A percentile compares a stretch with the other conserved stretches of the same genome.
These are phyloP conservation scores for Melastoma candidum DNA, from an alignment of 441 rosid genomes.

Conservation along the genomic window DNA sequence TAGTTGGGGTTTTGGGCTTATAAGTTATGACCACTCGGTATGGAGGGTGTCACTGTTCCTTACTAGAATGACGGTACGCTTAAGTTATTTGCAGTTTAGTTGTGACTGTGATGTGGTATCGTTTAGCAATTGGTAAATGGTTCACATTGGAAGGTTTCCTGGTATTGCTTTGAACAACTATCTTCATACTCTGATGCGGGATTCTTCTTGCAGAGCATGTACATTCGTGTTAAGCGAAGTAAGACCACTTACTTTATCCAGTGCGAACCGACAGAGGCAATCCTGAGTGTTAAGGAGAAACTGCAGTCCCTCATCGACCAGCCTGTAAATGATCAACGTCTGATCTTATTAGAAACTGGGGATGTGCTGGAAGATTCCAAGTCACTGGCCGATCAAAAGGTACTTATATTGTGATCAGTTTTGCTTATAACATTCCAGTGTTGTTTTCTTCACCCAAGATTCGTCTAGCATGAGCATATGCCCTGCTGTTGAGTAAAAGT, in stretches of 20 bases:
- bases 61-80: too few relatives aligned
- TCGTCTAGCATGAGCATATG: background rate
- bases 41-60: too few relatives aligned
- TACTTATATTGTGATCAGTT: conserved; percentile 7
- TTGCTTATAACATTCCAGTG: background rate
- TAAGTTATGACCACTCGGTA: too few relatives aligned
- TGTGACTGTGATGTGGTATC: too few relatives aligned
- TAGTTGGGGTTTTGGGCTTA: too few relatives aligned
- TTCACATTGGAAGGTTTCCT: too few relatives aligned
- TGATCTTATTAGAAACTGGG: conserved; percentile 49
- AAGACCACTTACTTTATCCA: conserved; percentile 77
- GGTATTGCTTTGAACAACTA: too few relatives aligned
- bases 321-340: conserved; percentile 58
- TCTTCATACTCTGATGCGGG: too few relatives aligned
- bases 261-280: conserved; percentile 82
- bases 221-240: conserved; percentile 74
- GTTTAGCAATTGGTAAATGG: too few relatives aligned
- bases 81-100: too few relatives aligned
- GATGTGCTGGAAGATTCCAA: conserved; percentile 79
- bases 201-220: conserved; percentile 49
- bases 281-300: conserved; percentile 65
- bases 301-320: conserved; percentile 55
- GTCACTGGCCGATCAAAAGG: conserved; percentile 83
- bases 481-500: background rate
- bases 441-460: too few relatives aligned